Evolutionary conservation across 768 basidiomycete species (phyloP).

Genomic region (Boletus fagicola): DNA sequence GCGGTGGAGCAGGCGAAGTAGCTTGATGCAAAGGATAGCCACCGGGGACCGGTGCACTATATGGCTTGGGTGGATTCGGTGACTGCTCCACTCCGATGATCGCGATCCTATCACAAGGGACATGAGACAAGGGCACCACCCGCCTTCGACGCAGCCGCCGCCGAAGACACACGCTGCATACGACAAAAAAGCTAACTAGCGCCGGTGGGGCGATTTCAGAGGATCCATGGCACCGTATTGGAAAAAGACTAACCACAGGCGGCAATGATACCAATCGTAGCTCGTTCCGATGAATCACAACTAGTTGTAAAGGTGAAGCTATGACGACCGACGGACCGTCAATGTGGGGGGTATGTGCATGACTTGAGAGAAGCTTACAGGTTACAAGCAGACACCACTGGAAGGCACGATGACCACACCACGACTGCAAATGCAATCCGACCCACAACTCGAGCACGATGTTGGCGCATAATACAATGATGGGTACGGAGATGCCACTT

Average conservation of each 20-base stretch:
- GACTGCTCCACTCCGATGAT: not conserved
- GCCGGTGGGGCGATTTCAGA: slow-evolving; percentile 10
- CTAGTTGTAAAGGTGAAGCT: not conserved
- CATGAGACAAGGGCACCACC: not conserved
- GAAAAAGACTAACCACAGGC: slow-evolving; percentile 11
- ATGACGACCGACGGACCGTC: not conserved
- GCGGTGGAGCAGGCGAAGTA: not conserved
- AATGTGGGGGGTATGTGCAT: not conserved
- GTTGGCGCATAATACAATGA: slow-evolving; percentile 4
- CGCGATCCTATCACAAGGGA: not conserved
- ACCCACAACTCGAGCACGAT: not conserved
- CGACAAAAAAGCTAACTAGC: not conserved
- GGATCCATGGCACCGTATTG: not conserved
- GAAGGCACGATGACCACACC: slow-evolving; percentile 4
- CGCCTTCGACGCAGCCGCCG: slow-evolving; percentile 3
- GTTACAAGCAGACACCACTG: slow-evolving; percentile 16
- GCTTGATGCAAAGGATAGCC: not conserved
- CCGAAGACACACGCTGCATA: not conserved
- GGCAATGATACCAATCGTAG: not conserved
- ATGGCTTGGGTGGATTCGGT: slow-evolving; percentile 2
- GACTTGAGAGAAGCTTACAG: slow-evolving; percentile 3
- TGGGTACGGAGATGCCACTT: not conserved
- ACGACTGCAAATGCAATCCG: not conserved
- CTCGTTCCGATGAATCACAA: not conserved
- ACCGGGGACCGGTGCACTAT: not conserved